Conservation (phyloP, 2,329 filamentous ascomycete species). For the Drechslerella dactyloides region DNA sequence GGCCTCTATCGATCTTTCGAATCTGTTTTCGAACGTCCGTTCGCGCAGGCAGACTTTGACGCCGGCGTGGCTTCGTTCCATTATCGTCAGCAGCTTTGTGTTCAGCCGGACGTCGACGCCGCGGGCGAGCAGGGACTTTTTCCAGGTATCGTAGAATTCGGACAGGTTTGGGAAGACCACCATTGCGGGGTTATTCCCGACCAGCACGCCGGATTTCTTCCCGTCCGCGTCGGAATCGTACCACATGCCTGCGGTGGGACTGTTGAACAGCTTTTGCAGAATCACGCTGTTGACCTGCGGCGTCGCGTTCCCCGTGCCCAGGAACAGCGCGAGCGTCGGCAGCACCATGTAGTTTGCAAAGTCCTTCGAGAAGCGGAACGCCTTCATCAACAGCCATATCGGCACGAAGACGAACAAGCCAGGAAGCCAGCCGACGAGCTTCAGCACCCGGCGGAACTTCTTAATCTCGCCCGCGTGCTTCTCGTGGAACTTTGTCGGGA, state of each 20-base stretch:
- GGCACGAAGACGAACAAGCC: constrained; percentile 67
- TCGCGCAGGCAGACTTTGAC: constrained; percentile 63
- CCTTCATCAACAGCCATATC: constrained; percentile 69
- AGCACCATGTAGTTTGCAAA: constrained; percentile 75
- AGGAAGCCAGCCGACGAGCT: constrained; percentile 67
- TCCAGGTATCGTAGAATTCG: constrained; percentile 69
- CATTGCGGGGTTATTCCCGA: constrained; percentile 68
- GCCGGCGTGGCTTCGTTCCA: constrained; percentile 63
- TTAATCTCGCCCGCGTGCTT: constrained; percentile 66
- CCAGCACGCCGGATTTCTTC: constrained; percentile 50
- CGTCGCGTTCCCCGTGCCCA: constrained; percentile 77
- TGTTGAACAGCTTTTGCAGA: constrained; percentile 65
- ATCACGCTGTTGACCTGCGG: constrained; percentile 74
- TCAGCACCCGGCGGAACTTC: constrained; percentile 65
- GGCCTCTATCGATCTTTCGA: constrained; percentile 57
- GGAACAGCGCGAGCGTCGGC: constrained; percentile 74
- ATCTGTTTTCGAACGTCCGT: constrained; percentile 54
- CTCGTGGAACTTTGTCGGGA: constrained; percentile 66
- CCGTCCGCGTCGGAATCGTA: constrained; percentile 57
- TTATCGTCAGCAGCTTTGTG: constrained; percentile 65
- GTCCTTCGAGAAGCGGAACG: constrained; percentile 73
- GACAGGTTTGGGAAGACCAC: constrained; percentile 70
- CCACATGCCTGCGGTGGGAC: constrained; percentile 67
- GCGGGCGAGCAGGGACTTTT: constrained; percentile 62
- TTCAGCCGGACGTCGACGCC: constrained; percentile 66